Percentiles rank a stretch among this genome's conserved stretches.
phyloP scores from a whole-genome alignment of 805 yeast species.

The Spathaspora hagerdaliae region DNA sequence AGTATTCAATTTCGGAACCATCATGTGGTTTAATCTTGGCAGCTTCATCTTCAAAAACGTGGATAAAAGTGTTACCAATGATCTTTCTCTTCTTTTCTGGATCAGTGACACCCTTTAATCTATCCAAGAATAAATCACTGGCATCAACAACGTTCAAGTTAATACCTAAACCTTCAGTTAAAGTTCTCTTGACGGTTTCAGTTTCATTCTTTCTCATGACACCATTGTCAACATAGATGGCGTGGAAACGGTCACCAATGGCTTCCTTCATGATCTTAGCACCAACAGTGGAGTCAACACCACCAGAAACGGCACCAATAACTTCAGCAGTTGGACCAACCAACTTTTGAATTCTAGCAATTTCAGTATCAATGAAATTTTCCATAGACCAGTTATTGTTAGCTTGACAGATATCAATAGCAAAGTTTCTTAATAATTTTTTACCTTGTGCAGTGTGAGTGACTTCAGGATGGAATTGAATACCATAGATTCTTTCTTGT shows the following conservation, averaged over 20 bases:
- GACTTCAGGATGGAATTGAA: conserved; percentile 99
- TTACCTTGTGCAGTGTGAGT: conserved; percentile 94
- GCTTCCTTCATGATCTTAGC: conserved; percentile 98
- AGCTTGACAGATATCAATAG: conserved; percentile 84
- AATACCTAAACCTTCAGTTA: conserved; percentile 91
- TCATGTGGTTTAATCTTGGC: conserved; percentile 84
- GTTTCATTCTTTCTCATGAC: conserved; percentile 96
- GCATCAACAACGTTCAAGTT: conserved; percentile 95
- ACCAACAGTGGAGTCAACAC: conserved; percentile 99
- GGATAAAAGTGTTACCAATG: conserved; percentile 96
- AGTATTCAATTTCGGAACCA: conserved; percentile 86
- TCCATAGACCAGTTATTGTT: conserved; percentile 95
- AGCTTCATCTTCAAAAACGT: conserved; percentile 95
- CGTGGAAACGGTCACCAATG: conserved; percentile 98
- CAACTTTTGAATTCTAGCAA: conserved; percentile 80
- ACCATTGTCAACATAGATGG: conserved; percentile 96
- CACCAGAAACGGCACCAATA: conserved; percentile 99
- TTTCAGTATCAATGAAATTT: conserved; percentile 95
- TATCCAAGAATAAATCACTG: conserved; percentile 77
- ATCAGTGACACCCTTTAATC: conserved; percentile 91
- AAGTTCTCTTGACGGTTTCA: conserved; percentile 77
- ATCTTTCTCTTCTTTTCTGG: conserved; percentile 99
- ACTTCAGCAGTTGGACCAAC: conserved; percentile 99
- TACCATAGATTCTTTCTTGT: conserved; percentile 76
- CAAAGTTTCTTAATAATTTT: conserved; percentile 82